phyloP scores from a whole-genome alignment of 768 basidiomycete genomes.

The Ramaria rubella region DNA sequence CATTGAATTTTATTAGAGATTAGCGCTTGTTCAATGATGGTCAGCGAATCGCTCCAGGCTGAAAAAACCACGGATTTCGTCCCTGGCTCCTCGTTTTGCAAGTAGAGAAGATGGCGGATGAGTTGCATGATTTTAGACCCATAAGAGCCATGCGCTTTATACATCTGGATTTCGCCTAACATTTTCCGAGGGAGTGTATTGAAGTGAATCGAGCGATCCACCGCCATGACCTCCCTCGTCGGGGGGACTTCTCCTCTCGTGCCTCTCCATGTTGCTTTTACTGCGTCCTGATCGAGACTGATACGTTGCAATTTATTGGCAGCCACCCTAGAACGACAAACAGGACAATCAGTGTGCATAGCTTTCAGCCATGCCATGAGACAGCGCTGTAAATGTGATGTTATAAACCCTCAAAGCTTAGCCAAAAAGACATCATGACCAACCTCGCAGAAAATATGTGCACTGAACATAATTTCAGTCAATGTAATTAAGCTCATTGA shows the following conservation, averaged over 20 bases:
- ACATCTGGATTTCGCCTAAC: conserved; percentile 49
- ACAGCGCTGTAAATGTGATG: conserved; percentile 39
- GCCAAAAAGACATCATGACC: conserved; percentile 4
- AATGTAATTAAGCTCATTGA: not conserved
- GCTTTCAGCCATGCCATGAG: conserved; percentile 62
- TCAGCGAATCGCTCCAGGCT: conserved; percentile 82
- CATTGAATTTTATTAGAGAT: conserved; percentile 60
- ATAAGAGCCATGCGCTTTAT: conserved; percentile 62
- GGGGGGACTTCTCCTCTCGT: conserved; percentile 21
- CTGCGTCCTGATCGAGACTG: conserved; percentile 32
- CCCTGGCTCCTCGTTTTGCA: conserved; percentile 59
- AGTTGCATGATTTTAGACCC: conserved; percentile 73
- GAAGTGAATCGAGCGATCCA: conserved; percentile 55
- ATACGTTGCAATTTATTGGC: conserved; percentile 55
- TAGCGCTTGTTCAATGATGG: conserved; percentile 74
- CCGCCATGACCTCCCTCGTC: conserved; percentile 48
- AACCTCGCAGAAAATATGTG: conserved; percentile 78
- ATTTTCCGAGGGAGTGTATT: conserved; percentile 47
- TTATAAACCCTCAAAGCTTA: not conserved
- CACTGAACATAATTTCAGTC: conserved; percentile 34
- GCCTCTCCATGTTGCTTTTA: conserved; percentile 25
- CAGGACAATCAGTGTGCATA: conserved; percentile 54
- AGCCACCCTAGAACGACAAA: conserved; percentile 59
- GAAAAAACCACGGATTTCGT: conserved; percentile 85
- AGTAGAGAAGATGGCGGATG: conserved; percentile 66